Conservation (phyloP, 192 early-diverging fungal species). For the Endogone sp. region DNA sequence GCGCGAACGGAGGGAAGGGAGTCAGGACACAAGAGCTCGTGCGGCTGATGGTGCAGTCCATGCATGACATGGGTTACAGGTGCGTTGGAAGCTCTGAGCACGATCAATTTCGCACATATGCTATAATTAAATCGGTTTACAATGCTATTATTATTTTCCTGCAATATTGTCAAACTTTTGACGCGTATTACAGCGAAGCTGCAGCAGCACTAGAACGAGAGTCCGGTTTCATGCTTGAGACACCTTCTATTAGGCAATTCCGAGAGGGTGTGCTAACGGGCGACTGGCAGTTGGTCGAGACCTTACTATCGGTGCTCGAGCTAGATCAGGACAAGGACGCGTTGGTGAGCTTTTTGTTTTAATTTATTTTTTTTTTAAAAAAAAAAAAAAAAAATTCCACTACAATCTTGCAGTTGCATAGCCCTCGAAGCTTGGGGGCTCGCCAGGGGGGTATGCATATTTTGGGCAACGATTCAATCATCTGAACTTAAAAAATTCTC, state of each 20-base stretch:
- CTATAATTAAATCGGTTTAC: too few relatives aligned
- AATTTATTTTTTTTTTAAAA: neutral
- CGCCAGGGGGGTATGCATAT: too few relatives aligned
- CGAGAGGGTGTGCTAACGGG: conserved; percentile 70
- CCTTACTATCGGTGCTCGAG: conserved; percentile 34
- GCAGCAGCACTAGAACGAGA: conserved; percentile 71
- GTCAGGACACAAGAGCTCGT: conserved; percentile 69
- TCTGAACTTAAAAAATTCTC: too few relatives aligned
- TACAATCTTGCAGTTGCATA: neutral
- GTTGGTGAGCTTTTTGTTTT: conserved; percentile 18
- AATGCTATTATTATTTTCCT: too few relatives aligned
- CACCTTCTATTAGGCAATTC: conserved; percentile 62
- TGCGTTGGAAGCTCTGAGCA: conserved; percentile 32
- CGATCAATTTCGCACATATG: too few relatives aligned
- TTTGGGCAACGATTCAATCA: too few relatives aligned
- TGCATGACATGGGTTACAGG: conserved; percentile 78
- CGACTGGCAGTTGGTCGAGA: conserved; percentile 69
- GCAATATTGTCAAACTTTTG: conserved; percentile 1
- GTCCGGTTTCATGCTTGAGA: conserved; percentile 76
- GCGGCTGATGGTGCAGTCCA: conserved; percentile 83
- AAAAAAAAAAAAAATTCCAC: too few relatives aligned
- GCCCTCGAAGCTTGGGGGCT: too few relatives aligned
- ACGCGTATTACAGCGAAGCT: conserved; percentile 47
- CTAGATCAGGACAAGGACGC: conserved; percentile 29
- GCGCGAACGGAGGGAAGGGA: neutral